phyloP scores from a whole-genome alignment of 805 yeast genomes.

The Komagataella ulmi region DNA sequence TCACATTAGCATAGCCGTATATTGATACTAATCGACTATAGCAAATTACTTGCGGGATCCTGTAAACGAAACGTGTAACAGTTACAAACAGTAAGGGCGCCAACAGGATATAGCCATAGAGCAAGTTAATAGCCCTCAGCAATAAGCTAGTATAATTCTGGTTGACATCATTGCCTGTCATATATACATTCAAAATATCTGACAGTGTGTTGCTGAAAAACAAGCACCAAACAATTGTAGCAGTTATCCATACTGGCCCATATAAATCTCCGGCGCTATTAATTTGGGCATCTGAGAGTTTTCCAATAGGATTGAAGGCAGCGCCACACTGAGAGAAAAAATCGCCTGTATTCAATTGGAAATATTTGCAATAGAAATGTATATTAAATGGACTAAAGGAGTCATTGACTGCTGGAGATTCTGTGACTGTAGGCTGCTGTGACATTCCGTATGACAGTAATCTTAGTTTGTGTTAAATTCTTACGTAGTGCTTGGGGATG shows the following conservation, averaged over 20 bases:
- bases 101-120: slow-evolving; percentile 64
- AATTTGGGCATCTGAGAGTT: slow-evolving; percentile 15
- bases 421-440: not conserved
- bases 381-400: slow-evolving; percentile 31
- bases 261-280: slow-evolving; percentile 54
- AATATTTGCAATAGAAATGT: slow-evolving; percentile 49
- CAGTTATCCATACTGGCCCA: slow-evolving; percentile 87
- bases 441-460: not conserved
- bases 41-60: slow-evolving; percentile 33
- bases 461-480: not conserved
- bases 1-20: slow-evolving; percentile 73
- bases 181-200: slow-evolving; percentile 43
- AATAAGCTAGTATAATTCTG: slow-evolving; percentile 47
- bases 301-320: slow-evolving; percentile 43
- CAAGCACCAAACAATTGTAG: slow-evolving; percentile 60
- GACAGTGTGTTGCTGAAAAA: slow-evolving; percentile 68
- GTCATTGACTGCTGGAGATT: no score
- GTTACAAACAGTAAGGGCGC: slow-evolving; percentile 33
- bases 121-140: slow-evolving; percentile 52
- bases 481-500: not conserved
- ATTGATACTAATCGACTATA: slow-evolving; percentile 54
- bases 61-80: slow-evolving; percentile 35
- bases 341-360: slow-evolving; percentile 54
- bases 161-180: slow-evolving; percentile 23
- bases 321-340: slow-evolving; percentile 39